These are phyloP conservation scores for Irpex sp. DNA, from an alignment of 1,284 basidiomycete species.

Conservation along the genomic window DNA sequence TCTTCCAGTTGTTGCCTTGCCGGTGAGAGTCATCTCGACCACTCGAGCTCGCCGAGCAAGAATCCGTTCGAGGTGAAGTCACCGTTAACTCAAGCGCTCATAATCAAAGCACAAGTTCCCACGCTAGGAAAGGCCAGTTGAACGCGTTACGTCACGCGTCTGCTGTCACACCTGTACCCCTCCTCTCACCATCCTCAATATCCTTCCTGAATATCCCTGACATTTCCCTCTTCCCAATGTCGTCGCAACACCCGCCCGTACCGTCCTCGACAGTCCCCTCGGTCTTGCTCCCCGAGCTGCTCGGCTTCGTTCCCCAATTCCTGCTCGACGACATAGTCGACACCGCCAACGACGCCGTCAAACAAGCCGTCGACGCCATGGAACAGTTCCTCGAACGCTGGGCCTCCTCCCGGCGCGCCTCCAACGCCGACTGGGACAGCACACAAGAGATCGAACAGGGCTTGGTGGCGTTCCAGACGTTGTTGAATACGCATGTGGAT, in stretches of 20 bases:
- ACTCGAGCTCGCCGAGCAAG: too few relatives aligned
- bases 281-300: slow-evolving; percentile 58
- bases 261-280: slow-evolving; percentile 33
- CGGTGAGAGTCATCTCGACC: too few relatives aligned
- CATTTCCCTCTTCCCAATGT: too few relatives aligned
- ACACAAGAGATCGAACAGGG: slow-evolving; percentile 71
- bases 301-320: slow-evolving; percentile 66
- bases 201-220: not conserved
- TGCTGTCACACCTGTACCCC: not conserved
- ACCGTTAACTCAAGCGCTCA: too few relatives aligned
- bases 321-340: slow-evolving; percentile 69
- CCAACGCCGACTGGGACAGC: slow-evolving; percentile 47
- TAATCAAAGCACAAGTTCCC: too few relatives aligned
- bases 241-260: not conserved
- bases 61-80: too few relatives aligned
- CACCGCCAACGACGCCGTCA: slow-evolving; percentile 63
- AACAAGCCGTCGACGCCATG: slow-evolving; percentile 69
- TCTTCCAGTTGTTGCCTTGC: too few relatives aligned
- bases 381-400: slow-evolving; percentile 70
- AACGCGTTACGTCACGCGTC: not conserved
- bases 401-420: slow-evolving; percentile 52
- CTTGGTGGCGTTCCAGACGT: slow-evolving; percentile 71
- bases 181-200: not conserved
- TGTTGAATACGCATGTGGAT: slow-evolving; percentile 75
- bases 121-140: not conserved